phyloP scores from a whole-genome alignment of 2,329 filamentous ascomycete species.

The Orbilia oligospora region DNA sequence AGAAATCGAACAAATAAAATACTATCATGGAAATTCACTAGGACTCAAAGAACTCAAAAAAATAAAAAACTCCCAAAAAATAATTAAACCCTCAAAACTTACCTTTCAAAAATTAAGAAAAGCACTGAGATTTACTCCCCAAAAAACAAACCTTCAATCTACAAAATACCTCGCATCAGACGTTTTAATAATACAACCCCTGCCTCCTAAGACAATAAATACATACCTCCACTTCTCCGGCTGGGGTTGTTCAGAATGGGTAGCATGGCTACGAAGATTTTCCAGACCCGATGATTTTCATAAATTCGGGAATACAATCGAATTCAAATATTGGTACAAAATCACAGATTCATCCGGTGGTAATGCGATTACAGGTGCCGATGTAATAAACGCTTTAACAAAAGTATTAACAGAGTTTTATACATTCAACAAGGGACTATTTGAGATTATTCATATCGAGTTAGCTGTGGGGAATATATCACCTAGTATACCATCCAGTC shows the following conservation, averaged over 20 bases:
- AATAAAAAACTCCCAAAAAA: neutral
- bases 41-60: neutral
- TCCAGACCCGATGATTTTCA: neutral
- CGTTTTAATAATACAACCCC: neutral
- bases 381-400: neutral
- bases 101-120: neutral
- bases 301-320: neutral
- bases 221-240: conserved; percentile 5
- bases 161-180: neutral
- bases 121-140: neutral
- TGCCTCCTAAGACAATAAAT: neutral
- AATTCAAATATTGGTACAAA: conserved; percentile 15
- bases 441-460: conserved; percentile 1
- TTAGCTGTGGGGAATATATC: neutral
- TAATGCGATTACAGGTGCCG: neutral
- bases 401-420: neutral
- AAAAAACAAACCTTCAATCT: neutral
- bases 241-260: neutral
- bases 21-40: no score
- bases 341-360: neutral
- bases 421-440: neutral
- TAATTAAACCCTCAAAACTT: no score
- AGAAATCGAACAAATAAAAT: neutral
- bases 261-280: neutral
- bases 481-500: no score